Evolutionary conservation across 441 rosid genomes (phyloP).

Genomic region (Populus hybrid): DNA sequence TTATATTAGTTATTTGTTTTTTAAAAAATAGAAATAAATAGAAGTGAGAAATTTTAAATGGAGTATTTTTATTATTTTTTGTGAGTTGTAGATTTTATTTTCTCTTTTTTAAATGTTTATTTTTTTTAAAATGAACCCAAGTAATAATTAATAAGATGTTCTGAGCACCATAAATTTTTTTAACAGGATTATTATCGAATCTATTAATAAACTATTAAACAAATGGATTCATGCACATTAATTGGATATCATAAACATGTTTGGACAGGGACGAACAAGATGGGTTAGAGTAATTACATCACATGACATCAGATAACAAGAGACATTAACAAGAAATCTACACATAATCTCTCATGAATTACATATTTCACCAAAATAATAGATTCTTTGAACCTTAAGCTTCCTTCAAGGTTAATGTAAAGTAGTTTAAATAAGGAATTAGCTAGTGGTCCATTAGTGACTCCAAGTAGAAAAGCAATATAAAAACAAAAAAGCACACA

Average conservation of each 20-base stretch:
- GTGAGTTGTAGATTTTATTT: too few relatives aligned
- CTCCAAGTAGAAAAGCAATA: not conserved
- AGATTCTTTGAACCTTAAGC: not conserved
- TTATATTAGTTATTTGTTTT: too few relatives aligned
- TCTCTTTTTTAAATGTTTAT: too few relatives aligned
- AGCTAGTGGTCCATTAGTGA: not conserved
- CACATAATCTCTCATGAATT: not conserved
- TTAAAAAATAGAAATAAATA: too few relatives aligned
- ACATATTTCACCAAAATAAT: not conserved
- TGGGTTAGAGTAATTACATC: not conserved
- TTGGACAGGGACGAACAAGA: not conserved
- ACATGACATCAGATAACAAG: not conserved
- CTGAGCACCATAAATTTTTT: too few relatives aligned
- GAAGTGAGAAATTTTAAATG: too few relatives aligned
- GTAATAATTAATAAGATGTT: too few relatives aligned
- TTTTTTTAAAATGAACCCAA: too few relatives aligned
- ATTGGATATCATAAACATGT: not conserved
- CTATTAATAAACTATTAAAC: too few relatives aligned
- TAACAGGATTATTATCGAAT: too few relatives aligned
- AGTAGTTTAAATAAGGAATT: not conserved
- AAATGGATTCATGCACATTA: too few relatives aligned
- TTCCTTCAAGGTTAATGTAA: not conserved
- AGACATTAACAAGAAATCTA: not conserved
- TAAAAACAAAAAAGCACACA: not conserved
- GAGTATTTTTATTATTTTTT: too few relatives aligned